A percentile compares a stretch with the other conserved stretches of the same genome.
Evolutionary conservation across 176 grass and related monocot species (phyloP).

Genomic region (Ensete ventricosum): DNA sequence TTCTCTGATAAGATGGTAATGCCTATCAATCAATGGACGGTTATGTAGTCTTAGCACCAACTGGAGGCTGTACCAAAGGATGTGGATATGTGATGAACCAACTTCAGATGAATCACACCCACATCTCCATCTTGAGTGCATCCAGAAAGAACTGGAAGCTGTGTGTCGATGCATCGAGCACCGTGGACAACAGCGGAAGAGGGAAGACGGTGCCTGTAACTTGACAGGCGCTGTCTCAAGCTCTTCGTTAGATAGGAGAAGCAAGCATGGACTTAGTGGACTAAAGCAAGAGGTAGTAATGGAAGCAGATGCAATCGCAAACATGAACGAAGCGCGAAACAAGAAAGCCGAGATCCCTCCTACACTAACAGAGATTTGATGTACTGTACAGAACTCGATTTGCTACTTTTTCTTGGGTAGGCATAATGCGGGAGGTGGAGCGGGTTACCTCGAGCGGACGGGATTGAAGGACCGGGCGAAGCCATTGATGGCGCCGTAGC

Average conservation of each 20-base stretch:
- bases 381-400: not conserved
- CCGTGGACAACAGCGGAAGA: too few species aligned
- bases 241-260: too few species aligned
- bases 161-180: not conserved
- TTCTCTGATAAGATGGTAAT: not conserved
- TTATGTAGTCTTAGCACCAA: too few species aligned
- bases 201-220: not conserved
- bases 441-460: constrained; percentile 14
- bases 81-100: too few species aligned
- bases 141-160: not conserved
- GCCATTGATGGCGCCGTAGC: constrained; percentile 50
- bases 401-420: not conserved
- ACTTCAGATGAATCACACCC: not conserved
- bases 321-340: not conserved
- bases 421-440: not conserved
- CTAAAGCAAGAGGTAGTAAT: too few species aligned
- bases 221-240: too few species aligned
- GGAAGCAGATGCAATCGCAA: not conserved
- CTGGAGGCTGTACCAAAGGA: too few species aligned
- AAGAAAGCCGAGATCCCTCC: not conserved
- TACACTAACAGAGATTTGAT: not conserved
- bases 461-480: constrained; percentile 14
- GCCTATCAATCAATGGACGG: not conserved
- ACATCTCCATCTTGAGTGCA: not conserved
- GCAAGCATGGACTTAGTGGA: too few species aligned